phyloP scores from a whole-genome alignment of 2,329 filamentous ascomycete species.

The Dryadomyces quercivorus region DNA sequence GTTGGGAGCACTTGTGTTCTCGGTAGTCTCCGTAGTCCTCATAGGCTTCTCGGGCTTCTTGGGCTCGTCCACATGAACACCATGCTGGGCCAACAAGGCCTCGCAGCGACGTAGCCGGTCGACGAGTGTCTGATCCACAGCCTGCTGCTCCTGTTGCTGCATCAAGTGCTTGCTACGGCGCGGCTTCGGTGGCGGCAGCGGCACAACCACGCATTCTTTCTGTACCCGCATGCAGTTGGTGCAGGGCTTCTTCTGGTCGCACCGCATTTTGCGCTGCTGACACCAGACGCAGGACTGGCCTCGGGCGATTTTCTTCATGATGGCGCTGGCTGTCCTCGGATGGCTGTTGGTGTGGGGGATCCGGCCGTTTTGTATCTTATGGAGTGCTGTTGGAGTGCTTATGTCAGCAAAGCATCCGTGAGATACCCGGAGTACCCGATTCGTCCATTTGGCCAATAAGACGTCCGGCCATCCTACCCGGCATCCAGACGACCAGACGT shows the following conservation, averaged over 20 bases:
- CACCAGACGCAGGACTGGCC: background rate
- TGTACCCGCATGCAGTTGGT: background rate
- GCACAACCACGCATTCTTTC: background rate
- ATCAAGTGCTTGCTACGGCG: background rate
- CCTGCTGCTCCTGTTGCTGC: background rate
- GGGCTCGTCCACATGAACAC: background rate
- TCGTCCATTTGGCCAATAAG: background rate
- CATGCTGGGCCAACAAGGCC: background rate
- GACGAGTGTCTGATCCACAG: background rate
- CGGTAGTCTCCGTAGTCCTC: too few species aligned
- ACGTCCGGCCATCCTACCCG: background rate
- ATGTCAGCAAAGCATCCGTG: background rate
- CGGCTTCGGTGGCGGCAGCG: background rate
- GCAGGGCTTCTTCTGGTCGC: background rate
- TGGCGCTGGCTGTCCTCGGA: background rate
- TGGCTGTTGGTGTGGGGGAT: too few species aligned
- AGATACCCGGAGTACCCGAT: background rate
- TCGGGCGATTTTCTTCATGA: background rate
- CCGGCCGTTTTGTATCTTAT: too few species aligned
- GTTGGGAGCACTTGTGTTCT: too few species aligned
- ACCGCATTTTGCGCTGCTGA: background rate
- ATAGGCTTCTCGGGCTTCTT: background rate
- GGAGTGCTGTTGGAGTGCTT: background rate
- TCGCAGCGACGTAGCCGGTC: background rate
- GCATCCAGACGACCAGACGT: background rate